phyloP scores from a whole-genome alignment of 225 moss, liverwort and hornwort genomes.

The Rhytidiadelphus loreus region DNA sequence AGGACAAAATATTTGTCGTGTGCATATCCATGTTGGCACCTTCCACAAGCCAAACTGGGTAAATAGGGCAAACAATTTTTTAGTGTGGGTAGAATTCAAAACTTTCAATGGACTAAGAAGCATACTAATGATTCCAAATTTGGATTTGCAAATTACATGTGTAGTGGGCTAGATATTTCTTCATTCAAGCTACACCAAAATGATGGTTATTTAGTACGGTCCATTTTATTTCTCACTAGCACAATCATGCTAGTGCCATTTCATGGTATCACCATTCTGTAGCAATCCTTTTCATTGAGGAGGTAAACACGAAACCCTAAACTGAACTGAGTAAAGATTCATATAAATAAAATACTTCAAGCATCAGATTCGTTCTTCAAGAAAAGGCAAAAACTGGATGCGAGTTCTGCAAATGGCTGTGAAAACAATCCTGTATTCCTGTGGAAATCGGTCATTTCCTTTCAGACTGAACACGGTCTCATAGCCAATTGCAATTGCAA shows the following conservation, averaged over 20 bases:
- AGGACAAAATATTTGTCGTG: neutral
- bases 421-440: neutral
- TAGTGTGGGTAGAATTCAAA: neutral
- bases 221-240: neutral
- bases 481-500: neutral
- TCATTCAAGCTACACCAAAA: neutral
- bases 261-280: neutral
- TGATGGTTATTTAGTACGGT: neutral
- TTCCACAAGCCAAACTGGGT: accelerated
- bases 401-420: neutral
- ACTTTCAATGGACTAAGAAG: accelerated
- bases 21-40: neutral
- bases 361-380: neutral
- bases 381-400: neutral
- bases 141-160: neutral
- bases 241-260: neutral
- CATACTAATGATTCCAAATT: neutral
- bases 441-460: neutral
- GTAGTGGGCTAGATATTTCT: neutral
- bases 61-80: neutral
- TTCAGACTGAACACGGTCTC: neutral
- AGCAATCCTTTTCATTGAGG: neutral
- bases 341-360: neutral
- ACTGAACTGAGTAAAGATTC: neutral
- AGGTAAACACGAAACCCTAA: neutral